Base-by-base conservation (phyloP, 192 early-diverging fungal genomes). In the Coemansia sp. region DNA sequence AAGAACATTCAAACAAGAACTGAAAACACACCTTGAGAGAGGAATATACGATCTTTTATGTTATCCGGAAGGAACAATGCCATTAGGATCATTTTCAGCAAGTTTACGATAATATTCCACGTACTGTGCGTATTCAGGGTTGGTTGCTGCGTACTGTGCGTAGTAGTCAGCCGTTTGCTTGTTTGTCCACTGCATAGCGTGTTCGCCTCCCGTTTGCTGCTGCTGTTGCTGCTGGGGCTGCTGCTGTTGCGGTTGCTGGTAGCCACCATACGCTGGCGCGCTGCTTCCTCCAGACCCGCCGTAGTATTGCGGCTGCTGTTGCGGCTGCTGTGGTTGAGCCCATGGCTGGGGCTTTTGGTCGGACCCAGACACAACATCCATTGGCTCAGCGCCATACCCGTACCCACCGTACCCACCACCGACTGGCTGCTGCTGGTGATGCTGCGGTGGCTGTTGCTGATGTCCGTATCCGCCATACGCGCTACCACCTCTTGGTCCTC, bases 71-170 rank as follows among this genome's bases (percentile, higher is more conserved):
- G 70, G 73, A 25, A 82, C 79, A 43, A 82, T 77, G 26, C 79
- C 79, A 35, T 82, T 59, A 12, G 79, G 79, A 13, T 82, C 79
- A 63, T 63, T 82, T 31, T 72, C 79, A 7, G 79, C 79, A 26
- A 82, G 67, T 40, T 73, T 75, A 25, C 74, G 73, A 33, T 82
- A 82, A 43, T 82, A 82, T 29, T 82, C 73, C 3, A 74, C 79
- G 25, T 82, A 82, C 63, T 82, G 79, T 1, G 74, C 79, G 40
- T 82, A 82, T 39, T 82, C 74, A 21, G 79, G 79, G 39, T 66
- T 74, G 15, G 70, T 71, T 9, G 70, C 42, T 5, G 74, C 74
- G 51, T 82, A 73, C 62, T 82, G 74, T 4, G 79, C 58, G 52
- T 82, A 82, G 51, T 82, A 76, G 12, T 82, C 79, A 21, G 79